phyloP scores from a whole-genome alignment of 176 grass and related monocot genomes.

The Coix lacrymajobi region DNA sequence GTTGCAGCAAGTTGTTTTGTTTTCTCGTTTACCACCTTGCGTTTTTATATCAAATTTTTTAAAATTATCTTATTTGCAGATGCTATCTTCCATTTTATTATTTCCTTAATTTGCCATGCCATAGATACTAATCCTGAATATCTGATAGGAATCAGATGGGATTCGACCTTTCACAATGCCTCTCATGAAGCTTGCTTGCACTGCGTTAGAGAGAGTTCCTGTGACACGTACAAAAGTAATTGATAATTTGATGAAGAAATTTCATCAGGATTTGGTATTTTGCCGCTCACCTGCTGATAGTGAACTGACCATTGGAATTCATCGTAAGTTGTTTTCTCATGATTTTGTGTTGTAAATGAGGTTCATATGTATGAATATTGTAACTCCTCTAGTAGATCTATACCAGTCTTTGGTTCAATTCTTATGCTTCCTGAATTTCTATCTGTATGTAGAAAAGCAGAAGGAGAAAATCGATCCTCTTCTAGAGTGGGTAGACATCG shows the following conservation, averaged over 20 bases:
- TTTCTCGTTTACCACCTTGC: background rate
- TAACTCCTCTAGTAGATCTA: background rate
- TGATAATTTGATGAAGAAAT: constrained; percentile 75
- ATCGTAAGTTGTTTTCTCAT: constrained; percentile 43
- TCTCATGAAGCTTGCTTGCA: constrained; percentile 96
- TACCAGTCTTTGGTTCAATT: background rate
- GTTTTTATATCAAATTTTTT: background rate
- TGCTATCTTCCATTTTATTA: background rate
- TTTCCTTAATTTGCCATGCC: background rate
- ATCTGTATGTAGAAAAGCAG: constrained; percentile 68
- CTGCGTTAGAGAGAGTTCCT: constrained; percentile 91
- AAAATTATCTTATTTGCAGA: background rate
- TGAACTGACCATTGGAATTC: constrained; percentile 75
- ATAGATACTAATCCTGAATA: background rate
- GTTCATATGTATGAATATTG: background rate
- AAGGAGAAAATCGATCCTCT: constrained; percentile 86
- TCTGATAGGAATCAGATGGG: constrained; percentile 79
- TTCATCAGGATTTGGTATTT: constrained; percentile 95
- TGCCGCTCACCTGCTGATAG: constrained; percentile 63
- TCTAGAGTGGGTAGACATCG: constrained; percentile 72
- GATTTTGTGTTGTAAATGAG: background rate
- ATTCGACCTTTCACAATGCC: constrained; percentile 98
- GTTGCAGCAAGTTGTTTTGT: background rate
- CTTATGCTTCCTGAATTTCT: constrained; percentile 2
- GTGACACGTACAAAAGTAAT: constrained; percentile 73